Conservation (phyloP, 345 rosid species). For the Hibiscus tridactylites region DNA sequence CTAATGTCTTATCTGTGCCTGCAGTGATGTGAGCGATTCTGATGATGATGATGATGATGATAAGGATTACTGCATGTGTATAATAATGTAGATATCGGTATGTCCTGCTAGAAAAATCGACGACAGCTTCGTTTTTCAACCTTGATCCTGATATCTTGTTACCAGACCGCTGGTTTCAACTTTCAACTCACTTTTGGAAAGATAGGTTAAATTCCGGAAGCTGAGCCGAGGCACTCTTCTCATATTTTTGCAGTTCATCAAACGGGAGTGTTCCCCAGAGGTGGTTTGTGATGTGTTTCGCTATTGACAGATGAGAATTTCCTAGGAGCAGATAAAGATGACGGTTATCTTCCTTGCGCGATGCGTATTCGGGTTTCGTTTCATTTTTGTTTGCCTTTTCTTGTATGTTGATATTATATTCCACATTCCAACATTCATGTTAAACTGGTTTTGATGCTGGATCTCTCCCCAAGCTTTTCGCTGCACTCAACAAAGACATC, state of each 20-base stretch:
- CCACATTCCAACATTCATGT: slow-evolving; percentile 60
- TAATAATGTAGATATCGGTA: slow-evolving; percentile 51
- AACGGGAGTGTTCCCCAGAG: neutral
- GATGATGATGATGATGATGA: slow-evolving; percentile 65
- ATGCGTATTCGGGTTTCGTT: neutral
- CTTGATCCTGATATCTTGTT: slow-evolving; percentile 6
- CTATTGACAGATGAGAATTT: slow-evolving; percentile 10
- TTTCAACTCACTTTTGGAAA: slow-evolving; percentile 15
- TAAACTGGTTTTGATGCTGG: slow-evolving; percentile 35
- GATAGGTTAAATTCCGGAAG: slow-evolving; percentile 16
- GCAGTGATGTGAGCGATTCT: slow-evolving; percentile 80
- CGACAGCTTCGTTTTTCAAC: slow-evolving; percentile 1
- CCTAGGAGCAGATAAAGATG: slow-evolving; percentile 6
- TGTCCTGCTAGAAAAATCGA: slow-evolving; percentile 9
- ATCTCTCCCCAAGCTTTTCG: slow-evolving; percentile 24
- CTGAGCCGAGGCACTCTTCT: slow-evolving; percentile 12
- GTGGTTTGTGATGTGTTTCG: slow-evolving; percentile 4
- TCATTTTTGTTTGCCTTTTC: neutral
- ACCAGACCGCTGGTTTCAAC: slow-evolving; percentile 17
- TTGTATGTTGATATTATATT: neutral
- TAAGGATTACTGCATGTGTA: slow-evolving; percentile 75
- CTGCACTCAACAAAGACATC: slow-evolving; percentile 12
- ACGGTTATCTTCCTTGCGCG: slow-evolving; percentile 8
- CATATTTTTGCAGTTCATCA: slow-evolving; percentile 9
- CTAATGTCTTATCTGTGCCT: slow-evolving; percentile 17